phyloP scores from a whole-genome alignment of 2,329 filamentous ascomycete genomes.

The Thielaviopsis populi region DNA sequence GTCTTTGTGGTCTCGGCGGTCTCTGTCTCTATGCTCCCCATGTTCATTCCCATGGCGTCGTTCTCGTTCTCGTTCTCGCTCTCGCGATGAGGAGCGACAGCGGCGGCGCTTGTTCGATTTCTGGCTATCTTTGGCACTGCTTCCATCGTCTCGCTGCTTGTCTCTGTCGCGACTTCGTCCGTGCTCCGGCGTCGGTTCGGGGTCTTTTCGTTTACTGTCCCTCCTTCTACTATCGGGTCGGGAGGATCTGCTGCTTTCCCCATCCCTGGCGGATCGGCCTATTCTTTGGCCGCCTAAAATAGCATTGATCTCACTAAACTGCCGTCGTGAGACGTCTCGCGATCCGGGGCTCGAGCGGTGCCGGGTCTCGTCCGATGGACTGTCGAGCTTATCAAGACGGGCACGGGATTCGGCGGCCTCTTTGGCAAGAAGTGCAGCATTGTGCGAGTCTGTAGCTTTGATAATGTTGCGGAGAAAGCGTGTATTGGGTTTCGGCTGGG shows the following conservation, averaged over 20 bases:
- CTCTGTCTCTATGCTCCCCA: neutral
- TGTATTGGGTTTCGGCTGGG: conserved; percentile 68
- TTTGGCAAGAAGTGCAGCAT: conserved; percentile 69
- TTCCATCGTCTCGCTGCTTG: neutral
- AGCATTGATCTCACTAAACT: conserved; percentile 46
- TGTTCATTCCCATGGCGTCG: neutral
- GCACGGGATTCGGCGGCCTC: conserved; percentile 66
- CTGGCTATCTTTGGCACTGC: neutral
- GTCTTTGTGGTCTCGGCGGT: neutral
- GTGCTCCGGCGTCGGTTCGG: neutral
- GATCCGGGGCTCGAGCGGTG: conserved; percentile 24
- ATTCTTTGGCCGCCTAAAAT: conserved; percentile 30
- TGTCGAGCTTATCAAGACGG: conserved; percentile 48
- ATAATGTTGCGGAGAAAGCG: conserved; percentile 80
- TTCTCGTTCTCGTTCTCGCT: neutral
- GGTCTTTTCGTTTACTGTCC: conserved; percentile 14
- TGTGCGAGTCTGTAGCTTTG: conserved; percentile 75
- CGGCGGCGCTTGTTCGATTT: neutral
- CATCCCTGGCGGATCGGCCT: conserved; percentile 13
- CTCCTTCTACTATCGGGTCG: conserved; percentile 13
- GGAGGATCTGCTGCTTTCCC: neutral
- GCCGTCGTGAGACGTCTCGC: conserved; percentile 29
- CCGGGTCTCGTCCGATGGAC: conserved; percentile 31
- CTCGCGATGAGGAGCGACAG: neutral
- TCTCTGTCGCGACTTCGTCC: neutral